Percentiles rank a stretch among this genome's conserved stretches.
Evolutionary conservation across 345 rosid genomes (phyloP).

Genomic region (Salix arbutifolia): DNA sequence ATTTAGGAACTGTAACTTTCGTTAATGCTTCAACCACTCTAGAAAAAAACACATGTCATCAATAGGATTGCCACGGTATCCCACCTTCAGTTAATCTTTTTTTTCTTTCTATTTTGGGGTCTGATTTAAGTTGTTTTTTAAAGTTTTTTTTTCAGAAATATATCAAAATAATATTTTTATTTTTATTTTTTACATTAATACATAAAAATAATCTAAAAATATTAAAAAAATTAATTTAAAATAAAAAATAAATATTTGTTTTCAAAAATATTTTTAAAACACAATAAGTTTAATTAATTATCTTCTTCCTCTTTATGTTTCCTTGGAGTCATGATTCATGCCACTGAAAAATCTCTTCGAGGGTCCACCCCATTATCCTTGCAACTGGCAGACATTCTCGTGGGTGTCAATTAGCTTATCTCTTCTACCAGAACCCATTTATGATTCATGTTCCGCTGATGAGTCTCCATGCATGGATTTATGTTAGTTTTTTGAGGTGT

Average conservation of each 20-base stretch:
- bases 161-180: too few species aligned
- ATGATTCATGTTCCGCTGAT: background rate
- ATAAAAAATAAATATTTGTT: too few species aligned
- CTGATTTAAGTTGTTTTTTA: too few species aligned
- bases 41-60: background rate
- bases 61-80: background rate
- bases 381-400: slow-evolving; percentile 7
- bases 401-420: slow-evolving; percentile 6
- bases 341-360: background rate
- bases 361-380: slow-evolving; percentile 11
- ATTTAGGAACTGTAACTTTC: slow-evolving; percentile 18
- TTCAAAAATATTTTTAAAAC: too few species aligned
- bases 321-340: slow-evolving; percentile 22
- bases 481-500: background rate
- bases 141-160: too few species aligned
- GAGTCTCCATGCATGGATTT: background rate
- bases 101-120: too few species aligned
- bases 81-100: background rate
- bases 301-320: slow-evolving; percentile 12
- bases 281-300: too few species aligned
- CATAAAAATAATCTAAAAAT: too few species aligned
- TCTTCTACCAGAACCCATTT: background rate
- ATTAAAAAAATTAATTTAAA: too few species aligned
- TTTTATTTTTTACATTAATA: too few species aligned
- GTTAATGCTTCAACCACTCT: slow-evolving; percentile 39